Base-by-base conservation (phyloP, 768 basidiomycete genomes). In the Tylopilus subfusipes region DNA sequence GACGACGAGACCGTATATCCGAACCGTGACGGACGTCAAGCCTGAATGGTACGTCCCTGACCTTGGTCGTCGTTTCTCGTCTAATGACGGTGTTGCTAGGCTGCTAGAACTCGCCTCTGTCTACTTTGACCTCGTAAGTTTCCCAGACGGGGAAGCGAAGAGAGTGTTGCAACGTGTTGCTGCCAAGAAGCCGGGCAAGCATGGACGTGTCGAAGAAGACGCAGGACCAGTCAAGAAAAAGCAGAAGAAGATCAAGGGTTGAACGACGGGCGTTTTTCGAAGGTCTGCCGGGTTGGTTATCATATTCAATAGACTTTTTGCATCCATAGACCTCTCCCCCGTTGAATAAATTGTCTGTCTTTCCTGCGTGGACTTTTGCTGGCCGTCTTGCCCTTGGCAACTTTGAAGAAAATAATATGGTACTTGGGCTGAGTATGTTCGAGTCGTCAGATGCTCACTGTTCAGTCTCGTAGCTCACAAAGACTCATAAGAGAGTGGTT, bases 1-100 rank as follows among this genome's bases (percentile, higher is more conserved):
- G 60, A 98, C 95, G 8, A 90, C 91, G 7, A 73, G 85, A 45
- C 85, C 81, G 55, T 98, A 88, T 65, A 94, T 99, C 65, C 85
- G 96, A 24, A 96, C 91, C 0, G 92, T 96, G 19, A 86, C 94
- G 0, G 92, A 93, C 51, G 81, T 96, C 52, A 78, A 81, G 65
- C 80, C 88, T 3, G 93, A 96, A 63, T 98, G 96, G 93, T 90
- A 66, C 42, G 78, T 73, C 11, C 12, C 48, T 34, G 10, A 19
- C n/a, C n/a, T n/a, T n/a, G n/a, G n/a, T n/a, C n/a, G n/a, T n/a
- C n/a, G n/a, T n/a, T n/a, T n/a, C n/a, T n/a, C n/a, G n/a, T n/a
- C n/a, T n/a, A n/a, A n/a, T n/a, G n/a, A n/a, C n/a, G n/a, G n/a
- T n/a, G n/a, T n/a, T n/a, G n/a, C n/a, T n/a, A n/a, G n/a, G n/a